Base-by-base conservation (phyloP, 148 eudicot species). In the Nepenthes gracilis region DNA sequence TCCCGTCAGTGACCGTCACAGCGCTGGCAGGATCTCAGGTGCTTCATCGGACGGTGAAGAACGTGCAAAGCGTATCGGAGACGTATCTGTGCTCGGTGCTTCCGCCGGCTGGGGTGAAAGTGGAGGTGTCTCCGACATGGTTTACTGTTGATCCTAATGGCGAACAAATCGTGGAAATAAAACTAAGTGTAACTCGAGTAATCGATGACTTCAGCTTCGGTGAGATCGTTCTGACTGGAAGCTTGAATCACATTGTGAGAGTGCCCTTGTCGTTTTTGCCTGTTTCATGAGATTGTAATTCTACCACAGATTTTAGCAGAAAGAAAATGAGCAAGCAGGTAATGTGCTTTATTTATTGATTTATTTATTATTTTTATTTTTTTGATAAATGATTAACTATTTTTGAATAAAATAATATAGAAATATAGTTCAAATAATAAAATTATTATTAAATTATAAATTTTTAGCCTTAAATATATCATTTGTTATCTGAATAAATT, bases 1-100 rank as follows among this genome's bases (percentile, higher is more conserved):
- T 76, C 35, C 99, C 99, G n/a, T 86, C 99, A 10, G 73, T 88
- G 59, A 88, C 95, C 32, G 68, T 93, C 53, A 62, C 96, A 13
- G 60, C 74, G 2, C 84, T 86, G 2, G 40, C 47, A 9, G 84
- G 87, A 35, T 68, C 68, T 12, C 72, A 64, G 55, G 55, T 47
- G 33, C 74, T 83, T 4, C 75, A 35, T 36, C 72, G 96, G 55
- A 81, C 36, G 0, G 78, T 84, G 47, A 81, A 64, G 59, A 93
- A 77, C 36, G 82, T 88, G 1, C 83, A 76, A 33, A 73, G 56
- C 71, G 81, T 77, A 67, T 64, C 80, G 35, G 96, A 89, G 74
- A 84, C 84, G 0, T 93, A 93, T 71, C 47, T 83, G 43, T 70
- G 78, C 43, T 80, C 84, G 7, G 78, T 76, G 64, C 67, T 80